Conservation (phyloP, 2,329 filamentous ascomycete genomes). For the Nemania sp. region DNA sequence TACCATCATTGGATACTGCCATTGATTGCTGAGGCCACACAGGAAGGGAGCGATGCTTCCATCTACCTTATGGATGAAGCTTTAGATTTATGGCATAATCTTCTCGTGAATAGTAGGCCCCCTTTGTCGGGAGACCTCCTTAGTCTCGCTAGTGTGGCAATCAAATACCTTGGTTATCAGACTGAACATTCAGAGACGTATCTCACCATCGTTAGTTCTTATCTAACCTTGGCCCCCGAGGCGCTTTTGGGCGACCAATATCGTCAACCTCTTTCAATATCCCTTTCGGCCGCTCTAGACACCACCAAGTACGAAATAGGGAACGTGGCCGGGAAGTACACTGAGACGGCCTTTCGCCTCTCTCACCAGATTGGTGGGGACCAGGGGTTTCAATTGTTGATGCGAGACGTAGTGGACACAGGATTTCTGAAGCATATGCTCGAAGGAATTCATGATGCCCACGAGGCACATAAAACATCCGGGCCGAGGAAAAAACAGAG, state of each 20-base stretch:
- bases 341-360: slow-evolving; percentile 67
- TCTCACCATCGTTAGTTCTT: slow-evolving; percentile 68
- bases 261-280: slow-evolving; percentile 53
- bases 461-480: slow-evolving; percentile 76
- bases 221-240: slow-evolving; percentile 70
- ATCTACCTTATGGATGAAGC: slow-evolving; percentile 90
- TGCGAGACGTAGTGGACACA: slow-evolving; percentile 65
- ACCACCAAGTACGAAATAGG: slow-evolving; percentile 61
- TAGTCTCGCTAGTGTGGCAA: slow-evolving; percentile 61
- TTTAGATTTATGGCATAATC: slow-evolving; percentile 82
- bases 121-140: slow-evolving; percentile 66
- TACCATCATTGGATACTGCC: slow-evolving; percentile 83
- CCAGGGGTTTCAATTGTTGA: slow-evolving; percentile 63
- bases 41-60: slow-evolving; percentile 73
- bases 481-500: slow-evolving; percentile 75
- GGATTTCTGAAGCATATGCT: slow-evolving; percentile 67
- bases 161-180: slow-evolving; percentile 69
- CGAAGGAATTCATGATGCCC: slow-evolving; percentile 66
- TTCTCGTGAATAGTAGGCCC: slow-evolving; percentile 67
- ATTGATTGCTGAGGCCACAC: slow-evolving; percentile 77
- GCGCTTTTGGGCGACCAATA: slow-evolving; percentile 62
- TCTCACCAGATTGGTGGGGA: slow-evolving; percentile 65
- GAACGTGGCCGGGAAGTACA: slow-evolving; percentile 60
- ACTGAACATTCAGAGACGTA: slow-evolving; percentile 65
- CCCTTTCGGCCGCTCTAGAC: slow-evolving; percentile 52